A percentile compares a stretch with the other conserved stretches of the same genome.
Evolutionary conservation across 2,329 filamentous ascomycete species (phyloP).

Genomic region (Pezicula neosporulosa): DNA sequence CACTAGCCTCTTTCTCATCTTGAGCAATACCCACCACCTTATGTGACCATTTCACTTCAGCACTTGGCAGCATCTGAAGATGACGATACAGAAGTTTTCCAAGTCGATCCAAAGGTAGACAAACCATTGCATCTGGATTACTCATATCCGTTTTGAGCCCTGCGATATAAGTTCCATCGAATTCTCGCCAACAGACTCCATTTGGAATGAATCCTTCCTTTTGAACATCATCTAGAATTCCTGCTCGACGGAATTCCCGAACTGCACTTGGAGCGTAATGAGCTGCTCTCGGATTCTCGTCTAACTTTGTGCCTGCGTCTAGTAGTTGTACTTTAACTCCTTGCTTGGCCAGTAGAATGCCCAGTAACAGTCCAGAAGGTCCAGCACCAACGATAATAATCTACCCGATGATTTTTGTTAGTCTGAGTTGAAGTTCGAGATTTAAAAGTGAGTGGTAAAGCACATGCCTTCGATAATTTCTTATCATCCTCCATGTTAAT

Average conservation of each 20-base stretch:
- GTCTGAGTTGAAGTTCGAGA: no score
- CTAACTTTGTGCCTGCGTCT: constrained; percentile 50
- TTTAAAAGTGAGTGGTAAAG: no score
- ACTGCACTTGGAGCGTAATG: constrained; percentile 57
- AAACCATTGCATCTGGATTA: constrained; percentile 34
- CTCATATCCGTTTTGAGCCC: constrained; percentile 2
- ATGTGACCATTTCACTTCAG: constrained; percentile 41
- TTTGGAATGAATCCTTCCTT: constrained; percentile 37
- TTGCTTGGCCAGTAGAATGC: constrained; percentile 49
- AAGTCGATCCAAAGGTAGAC: constrained; percentile 39
- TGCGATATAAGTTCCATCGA: constrained; percentile 31
- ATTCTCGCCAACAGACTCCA: constrained; percentile 40
- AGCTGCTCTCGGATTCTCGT: constrained; percentile 57
- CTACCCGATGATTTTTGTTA: constrained; percentile 8
- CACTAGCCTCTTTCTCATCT: constrained; percentile 44
- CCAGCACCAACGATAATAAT: constrained; percentile 46
- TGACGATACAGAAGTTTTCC: constrained; percentile 36
- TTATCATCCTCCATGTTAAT: not conserved
- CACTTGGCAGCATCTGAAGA: constrained; percentile 24
- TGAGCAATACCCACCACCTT: constrained; percentile 44
- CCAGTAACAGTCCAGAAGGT: constrained; percentile 44
- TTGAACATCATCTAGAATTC: constrained; percentile 48
- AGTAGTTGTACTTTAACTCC: constrained; percentile 50
- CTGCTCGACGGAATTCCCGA: constrained; percentile 53
- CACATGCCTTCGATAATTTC: constrained; percentile 6